Evolutionary conservation across 257 asterid genomes (phyloP), one percentile per base, ranked within the genome.

Genomic region (Jacaranda copaia): DNA sequence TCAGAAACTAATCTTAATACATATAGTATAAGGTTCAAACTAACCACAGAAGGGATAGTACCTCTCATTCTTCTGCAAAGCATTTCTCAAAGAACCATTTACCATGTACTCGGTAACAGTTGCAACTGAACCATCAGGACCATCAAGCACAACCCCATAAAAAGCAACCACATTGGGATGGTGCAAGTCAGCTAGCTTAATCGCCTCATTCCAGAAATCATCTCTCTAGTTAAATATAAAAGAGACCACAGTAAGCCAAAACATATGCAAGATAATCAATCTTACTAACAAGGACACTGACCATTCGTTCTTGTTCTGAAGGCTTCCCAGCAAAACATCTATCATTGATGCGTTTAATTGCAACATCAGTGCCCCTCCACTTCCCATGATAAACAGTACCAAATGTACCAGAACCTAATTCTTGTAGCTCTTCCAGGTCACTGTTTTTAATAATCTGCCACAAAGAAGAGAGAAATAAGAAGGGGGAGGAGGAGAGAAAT

Each of bases 311-410:
- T 83, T 93, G 92, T 75, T 96, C 99, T 51, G 99, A 96, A 81
- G 97, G 92, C 86, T 96, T 96, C 76, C 95, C 97, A n/a, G 92
- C 87, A 78, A 96, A 96, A 78, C 99, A 96, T 77, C 99, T 87
- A 56, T 91, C 97, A 64, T 91, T 96, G 56, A 96, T 96, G 76
- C 98, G 92, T 80, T 96, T 96, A 75, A 96, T 91, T 66, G 99
- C 99, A 57, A 96, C 97, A 84, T 96, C 99, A 0, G 97, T 89
- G 56, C 99, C 99, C 81, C 99, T 96, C 99, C 98, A 96, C 88
- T 93, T 96, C 35, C 99, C 99, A 85, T 96, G 98, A 87, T 93
- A 96, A 84, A 96, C 99, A n/a, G 99, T 96, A 75, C 99, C 99
- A 83, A 93, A 96, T 53, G 99, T 96, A 75, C 99, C 99, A 40